Evolutionary conservation across 163 green algal genomes (phyloP).

Genomic region (Chloroidium sp.): DNA sequence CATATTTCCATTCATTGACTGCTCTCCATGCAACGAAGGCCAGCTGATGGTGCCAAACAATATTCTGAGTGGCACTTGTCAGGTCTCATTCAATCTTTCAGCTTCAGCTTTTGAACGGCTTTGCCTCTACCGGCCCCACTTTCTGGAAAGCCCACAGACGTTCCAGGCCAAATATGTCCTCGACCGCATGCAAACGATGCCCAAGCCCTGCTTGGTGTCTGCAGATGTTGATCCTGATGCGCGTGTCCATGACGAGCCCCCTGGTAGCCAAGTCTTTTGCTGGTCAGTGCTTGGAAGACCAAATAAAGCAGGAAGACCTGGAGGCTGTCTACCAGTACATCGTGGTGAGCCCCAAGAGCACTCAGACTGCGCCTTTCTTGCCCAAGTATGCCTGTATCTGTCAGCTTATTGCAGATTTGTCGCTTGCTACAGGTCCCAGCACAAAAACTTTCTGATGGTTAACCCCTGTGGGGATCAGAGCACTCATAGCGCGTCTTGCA

Average conservation of each 20-base stretch:
- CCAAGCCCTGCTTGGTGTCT: not conserved
- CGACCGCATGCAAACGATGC: too few relatives aligned
- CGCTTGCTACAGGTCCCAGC: too few relatives aligned
- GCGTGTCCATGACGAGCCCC: slow-evolving; percentile 17
- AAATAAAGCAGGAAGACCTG: too few relatives aligned
- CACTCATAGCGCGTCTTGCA: too few relatives aligned
- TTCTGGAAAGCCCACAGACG: not conserved
- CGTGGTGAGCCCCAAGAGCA: slow-evolving; percentile 1
- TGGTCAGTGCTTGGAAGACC: slow-evolving; percentile 11
- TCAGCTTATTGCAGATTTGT: too few relatives aligned
- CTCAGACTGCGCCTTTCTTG: too few relatives aligned
- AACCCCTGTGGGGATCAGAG: too few relatives aligned
- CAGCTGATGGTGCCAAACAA: not conserved
- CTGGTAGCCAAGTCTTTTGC: slow-evolving; percentile 18
- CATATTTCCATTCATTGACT: not conserved
- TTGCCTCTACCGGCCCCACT: not conserved
- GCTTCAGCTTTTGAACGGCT: not conserved
- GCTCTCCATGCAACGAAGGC: not conserved
- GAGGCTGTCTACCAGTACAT: too few relatives aligned
- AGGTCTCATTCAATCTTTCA: not conserved
- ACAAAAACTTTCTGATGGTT: too few relatives aligned
- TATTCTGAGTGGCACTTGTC: not conserved
- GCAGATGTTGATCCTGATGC: slow-evolving; percentile 15
- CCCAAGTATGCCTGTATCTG: too few relatives aligned
- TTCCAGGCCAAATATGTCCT: not conserved